Conservation (phyloP, 306 rosid species). For the Oxytropis ochrocephala region DNA sequence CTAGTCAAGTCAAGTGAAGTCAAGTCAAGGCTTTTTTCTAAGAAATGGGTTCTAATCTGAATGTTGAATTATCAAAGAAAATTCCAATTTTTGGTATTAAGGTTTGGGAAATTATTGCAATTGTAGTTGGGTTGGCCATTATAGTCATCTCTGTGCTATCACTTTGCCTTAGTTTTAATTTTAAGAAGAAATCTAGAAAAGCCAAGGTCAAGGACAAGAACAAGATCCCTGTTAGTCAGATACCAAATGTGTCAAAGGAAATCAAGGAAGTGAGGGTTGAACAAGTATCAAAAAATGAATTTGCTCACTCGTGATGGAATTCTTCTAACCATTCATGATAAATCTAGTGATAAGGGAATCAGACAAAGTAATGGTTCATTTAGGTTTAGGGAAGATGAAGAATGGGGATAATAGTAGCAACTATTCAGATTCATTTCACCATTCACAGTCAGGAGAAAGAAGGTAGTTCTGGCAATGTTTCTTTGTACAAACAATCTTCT, state of each 20-base stretch:
- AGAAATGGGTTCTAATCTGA: slow-evolving; percentile 61
- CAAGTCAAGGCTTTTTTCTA: neutral
- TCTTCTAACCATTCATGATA: slow-evolving; percentile 76
- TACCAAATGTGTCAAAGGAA: slow-evolving; percentile 85
- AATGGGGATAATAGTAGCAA: slow-evolving; percentile 57
- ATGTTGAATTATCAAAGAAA: slow-evolving; percentile 61
- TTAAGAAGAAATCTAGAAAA: slow-evolving; percentile 64
- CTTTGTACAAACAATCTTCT: slow-evolving; percentile 58
- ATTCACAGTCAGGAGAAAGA: slow-evolving; percentile 78
- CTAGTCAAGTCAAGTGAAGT: neutral
- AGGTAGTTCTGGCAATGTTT: slow-evolving; percentile 57
- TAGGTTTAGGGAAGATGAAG: slow-evolving; percentile 59
- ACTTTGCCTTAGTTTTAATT: slow-evolving; percentile 66
- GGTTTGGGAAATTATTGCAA: slow-evolving; percentile 88
- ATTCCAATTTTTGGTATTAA: slow-evolving; percentile 52
- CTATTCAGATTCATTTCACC: slow-evolving; percentile 70
- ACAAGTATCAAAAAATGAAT: slow-evolving; percentile 61
- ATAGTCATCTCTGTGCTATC: slow-evolving; percentile 54
- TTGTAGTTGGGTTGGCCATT: slow-evolving; percentile 68
- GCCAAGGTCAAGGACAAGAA: slow-evolving; percentile 35
- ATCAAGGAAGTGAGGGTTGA: slow-evolving; percentile 84
- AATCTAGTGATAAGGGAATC: slow-evolving; percentile 71
- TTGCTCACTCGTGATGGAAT: slow-evolving; percentile 78
- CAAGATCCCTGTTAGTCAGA: slow-evolving; percentile 53
- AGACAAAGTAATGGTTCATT: slow-evolving; percentile 71